Evolutionary conservation across 495 filamentous ascomycete species (phyloP).

Genomic region (Delitschia confertaspora): DNA sequence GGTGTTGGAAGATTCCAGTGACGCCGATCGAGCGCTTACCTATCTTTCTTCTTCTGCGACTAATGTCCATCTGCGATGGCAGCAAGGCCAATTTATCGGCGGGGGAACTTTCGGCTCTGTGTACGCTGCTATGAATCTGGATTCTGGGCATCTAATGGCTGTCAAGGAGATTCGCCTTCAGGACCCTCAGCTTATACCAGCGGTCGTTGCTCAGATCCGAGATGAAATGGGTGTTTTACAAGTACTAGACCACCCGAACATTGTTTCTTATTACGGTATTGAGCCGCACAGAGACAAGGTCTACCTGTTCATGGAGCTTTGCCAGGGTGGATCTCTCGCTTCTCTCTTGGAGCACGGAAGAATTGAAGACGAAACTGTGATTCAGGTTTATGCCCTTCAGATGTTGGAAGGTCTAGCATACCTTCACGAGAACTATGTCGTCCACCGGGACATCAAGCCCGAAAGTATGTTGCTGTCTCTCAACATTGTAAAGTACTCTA

Average conservation of each 20-base stretch:
- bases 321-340: constrained; percentile 88
- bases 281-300: constrained; percentile 97
- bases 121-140: constrained; percentile 92
- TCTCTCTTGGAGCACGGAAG: constrained; percentile 85
- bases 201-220: constrained; percentile 82
- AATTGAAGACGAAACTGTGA: constrained; percentile 95
- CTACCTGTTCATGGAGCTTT: constrained; percentile 99
- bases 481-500: constrained; percentile 1
- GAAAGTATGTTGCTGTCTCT: constrained; percentile 57
- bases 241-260: constrained; percentile 91
- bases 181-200: constrained; percentile 91
- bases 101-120: constrained; percentile 96
- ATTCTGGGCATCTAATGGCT: constrained; percentile 92
- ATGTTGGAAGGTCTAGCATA: constrained; percentile 93
- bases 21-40: constrained; percentile 88
- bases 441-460: constrained; percentile 97
- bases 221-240: constrained; percentile 97
- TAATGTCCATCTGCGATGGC: constrained; percentile 91
- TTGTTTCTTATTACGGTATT: constrained; percentile 95
- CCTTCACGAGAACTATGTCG: constrained; percentile 78
- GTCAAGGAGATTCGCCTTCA: constrained; percentile 97
- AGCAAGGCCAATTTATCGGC: constrained; percentile 93
- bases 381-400: constrained; percentile 95
- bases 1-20: constrained; percentile 87
- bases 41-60: constrained; percentile 88